Evolutionary conservation across 257 asterid species (phyloP), one percentile per base, ranked within the genome.

Genomic region (Primulina eburnea): DNA sequence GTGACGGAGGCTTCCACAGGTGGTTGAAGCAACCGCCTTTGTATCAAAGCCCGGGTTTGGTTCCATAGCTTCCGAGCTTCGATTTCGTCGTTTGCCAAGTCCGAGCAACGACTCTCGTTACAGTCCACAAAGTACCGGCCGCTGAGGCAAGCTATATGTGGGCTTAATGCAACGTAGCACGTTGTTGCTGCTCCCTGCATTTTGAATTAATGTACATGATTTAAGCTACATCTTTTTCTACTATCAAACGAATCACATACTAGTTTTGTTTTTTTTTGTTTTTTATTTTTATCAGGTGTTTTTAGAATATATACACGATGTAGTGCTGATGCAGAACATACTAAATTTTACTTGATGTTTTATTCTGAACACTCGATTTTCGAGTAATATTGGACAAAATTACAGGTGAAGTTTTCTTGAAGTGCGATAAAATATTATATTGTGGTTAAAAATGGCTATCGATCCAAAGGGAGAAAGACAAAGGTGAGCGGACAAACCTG

Each of bases 41-140:
- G 83, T 53, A 89, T 74, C 63, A 88, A 78, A 30, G 85, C 78
- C 52, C 83, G 85, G 8, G 91, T 90, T 53, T 83, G 91, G 74
- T 86, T 85, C 96, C 97, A 85, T 33, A 92, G 70, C 66, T 78
- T 83, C 43, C 70, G 75, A 29, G 88, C 96, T 77, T 76, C 81
- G 57, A 55, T 28, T 70, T 81, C 89, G 40, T 85, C 89, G 67
- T 78, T 82, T 32, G 97, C 96, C 34, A 90, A 77, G 16, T 70
- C 73, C 20, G 97, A 90, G 80, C 90, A 82, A 52, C 73, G 92
- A 53, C 81, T 79, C 81, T 88, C 95, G 30, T 92, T 92, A 68
- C 98, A 92, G 82, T 92, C 98, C 30, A 92, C 94, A 65, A 90
- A 90, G 74, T 92, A 92, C 68, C 85, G 81, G 28, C 98, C 98